Evolutionary conservation across 2,329 filamentous ascomycete species (phyloP).

Genomic region (Chaetomium olivaceum): DNA sequence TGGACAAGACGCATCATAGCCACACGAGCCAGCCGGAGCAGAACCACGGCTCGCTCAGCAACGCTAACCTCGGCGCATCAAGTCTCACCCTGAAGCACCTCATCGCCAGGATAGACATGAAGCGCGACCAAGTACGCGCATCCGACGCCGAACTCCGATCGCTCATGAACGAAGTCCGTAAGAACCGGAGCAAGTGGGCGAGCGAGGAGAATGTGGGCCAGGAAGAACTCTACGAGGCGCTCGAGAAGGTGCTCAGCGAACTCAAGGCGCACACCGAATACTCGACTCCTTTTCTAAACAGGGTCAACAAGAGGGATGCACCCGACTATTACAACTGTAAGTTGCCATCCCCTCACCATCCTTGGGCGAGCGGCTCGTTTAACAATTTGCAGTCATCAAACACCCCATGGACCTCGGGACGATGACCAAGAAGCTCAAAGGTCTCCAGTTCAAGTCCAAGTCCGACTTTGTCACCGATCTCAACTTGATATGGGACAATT

Average conservation of each 20-base stretch:
- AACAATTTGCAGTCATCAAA: slow-evolving; percentile 69
- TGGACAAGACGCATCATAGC: slow-evolving; percentile 66
- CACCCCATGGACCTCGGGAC: slow-evolving; percentile 96
- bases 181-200: slow-evolving; percentile 98
- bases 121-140: slow-evolving; percentile 84
- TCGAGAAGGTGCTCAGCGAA: slow-evolving; percentile 95
- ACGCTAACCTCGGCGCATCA: slow-evolving; percentile 90
- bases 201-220: slow-evolving; percentile 97
- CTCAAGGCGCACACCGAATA: slow-evolving; percentile 97
- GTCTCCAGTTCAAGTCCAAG: slow-evolving; percentile 79
- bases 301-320: slow-evolving; percentile 95
- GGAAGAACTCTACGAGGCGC: slow-evolving; percentile 94
- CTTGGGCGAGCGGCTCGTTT: neutral
- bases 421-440: slow-evolving; percentile 97
- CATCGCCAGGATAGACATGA: slow-evolving; percentile 91
- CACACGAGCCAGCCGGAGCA: slow-evolving; percentile 55
- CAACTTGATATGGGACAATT: slow-evolving; percentile 96
- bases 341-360: slow-evolving; percentile 35
- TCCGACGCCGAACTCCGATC: slow-evolving; percentile 90
- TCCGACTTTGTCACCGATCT: slow-evolving; percentile 92
- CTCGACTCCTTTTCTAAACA: slow-evolving; percentile 89
- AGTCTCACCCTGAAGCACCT: slow-evolving; percentile 96
- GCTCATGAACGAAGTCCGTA: slow-evolving; percentile 94
- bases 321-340: slow-evolving; percentile 92
- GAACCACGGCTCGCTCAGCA: slow-evolving; percentile 87